Base-by-base conservation (phyloP, 2,329 filamentous ascomycete species). In the Venturia aucupariae region DNA sequence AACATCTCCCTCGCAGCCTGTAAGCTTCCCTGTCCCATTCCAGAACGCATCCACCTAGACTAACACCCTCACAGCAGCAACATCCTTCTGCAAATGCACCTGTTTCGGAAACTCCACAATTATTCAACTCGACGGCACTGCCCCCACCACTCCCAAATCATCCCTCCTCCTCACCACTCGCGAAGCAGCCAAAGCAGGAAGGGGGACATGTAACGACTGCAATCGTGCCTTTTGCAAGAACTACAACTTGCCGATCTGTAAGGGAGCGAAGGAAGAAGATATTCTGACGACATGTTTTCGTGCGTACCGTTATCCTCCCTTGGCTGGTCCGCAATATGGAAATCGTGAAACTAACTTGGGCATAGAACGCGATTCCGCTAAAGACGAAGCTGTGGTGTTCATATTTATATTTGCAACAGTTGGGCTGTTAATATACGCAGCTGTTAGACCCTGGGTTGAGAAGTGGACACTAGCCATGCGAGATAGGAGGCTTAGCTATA, bases 51-150 rank as follows among this genome's bases (percentile, higher is more conserved):
- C 41, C 27, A 39, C 35, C 32, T 11, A 41, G 10, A n/a, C 22
- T 60, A 44, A 44, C 27, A 42, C n/a, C 13, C 8, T 60, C 38
- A 22, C 30, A 81, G 80, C 79, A 54, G 79, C 81, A 30, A 84
- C 84, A 19, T 86, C 85, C 65, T 89, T 88, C 75, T 89, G 86
- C 81, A 89, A 88, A 82, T 89, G 86, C 73, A 87, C 84, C 65
- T 88, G 86, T 74, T 85, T 84, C 75, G 80, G 80, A 61, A 88
- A 88, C 72, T 85, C 82, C 75, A 87, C 85, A 64, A 87, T 89
- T 62, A 87, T 89, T 68, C 82, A 85, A 22, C 82, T 88, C 65
- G 80, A 85, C 67, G 78, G 79, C 10, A 76, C 76, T 32, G 67
- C 69, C 11, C 67, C 69, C 41, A 63, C 65, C 67, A 19, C 48